Conservation (phyloP, 148 eudicot genomes). For the Camellia sinensis region DNA sequence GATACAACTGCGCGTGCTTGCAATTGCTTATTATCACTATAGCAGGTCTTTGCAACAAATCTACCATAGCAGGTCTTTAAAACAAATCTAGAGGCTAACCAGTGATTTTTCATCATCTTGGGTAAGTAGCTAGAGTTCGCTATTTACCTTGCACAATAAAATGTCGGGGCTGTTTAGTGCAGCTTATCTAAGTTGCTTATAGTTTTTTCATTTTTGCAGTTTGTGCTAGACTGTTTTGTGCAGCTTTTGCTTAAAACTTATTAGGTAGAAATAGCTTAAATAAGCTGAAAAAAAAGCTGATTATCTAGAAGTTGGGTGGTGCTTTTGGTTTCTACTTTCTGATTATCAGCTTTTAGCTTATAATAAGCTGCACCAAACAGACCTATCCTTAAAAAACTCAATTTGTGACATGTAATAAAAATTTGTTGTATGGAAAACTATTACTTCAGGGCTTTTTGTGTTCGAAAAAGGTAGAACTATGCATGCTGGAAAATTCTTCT, state of each 20-base stretch:
- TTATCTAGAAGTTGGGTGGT: too few species aligned
- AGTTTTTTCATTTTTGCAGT: too few species aligned
- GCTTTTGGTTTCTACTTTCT: too few species aligned
- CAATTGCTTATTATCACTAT: not conserved
- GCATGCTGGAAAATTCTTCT: not conserved
- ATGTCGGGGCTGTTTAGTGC: too few species aligned
- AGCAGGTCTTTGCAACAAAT: not conserved
- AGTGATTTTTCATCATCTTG: not conserved
- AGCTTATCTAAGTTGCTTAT: too few species aligned
- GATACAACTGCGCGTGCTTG: not conserved
- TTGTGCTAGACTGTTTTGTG: too few species aligned
- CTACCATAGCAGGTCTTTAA: not conserved
- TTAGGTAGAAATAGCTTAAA: too few species aligned
- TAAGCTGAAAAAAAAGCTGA: too few species aligned
- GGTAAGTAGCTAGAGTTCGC: not conserved
- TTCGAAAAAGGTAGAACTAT: not conserved
- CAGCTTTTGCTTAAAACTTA: too few species aligned
- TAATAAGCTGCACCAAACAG: too few species aligned
- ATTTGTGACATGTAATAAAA: not conserved
- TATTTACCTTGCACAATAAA: not conserved
- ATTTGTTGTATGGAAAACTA: not conserved
- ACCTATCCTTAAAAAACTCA: not conserved
- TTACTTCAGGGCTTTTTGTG: not conserved
- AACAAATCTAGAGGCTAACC: not conserved
- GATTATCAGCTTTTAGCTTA: too few species aligned